phyloP scores from a whole-genome alignment of 163 green algal genomes.

The Chlorella variabilis region DNA sequence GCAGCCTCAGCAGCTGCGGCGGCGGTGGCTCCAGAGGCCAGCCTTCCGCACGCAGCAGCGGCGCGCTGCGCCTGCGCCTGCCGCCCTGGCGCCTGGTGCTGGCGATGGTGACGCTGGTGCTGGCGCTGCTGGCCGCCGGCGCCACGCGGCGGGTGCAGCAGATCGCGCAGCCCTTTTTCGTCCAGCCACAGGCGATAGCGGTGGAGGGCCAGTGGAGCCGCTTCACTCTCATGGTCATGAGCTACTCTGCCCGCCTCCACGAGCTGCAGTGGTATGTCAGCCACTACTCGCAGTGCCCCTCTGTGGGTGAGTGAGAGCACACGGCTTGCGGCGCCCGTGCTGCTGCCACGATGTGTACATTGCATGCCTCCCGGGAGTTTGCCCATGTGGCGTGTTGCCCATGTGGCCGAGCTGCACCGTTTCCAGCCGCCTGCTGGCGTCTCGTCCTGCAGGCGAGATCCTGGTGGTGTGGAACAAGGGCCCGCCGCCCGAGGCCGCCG shows the following conservation, averaged over 20 bases:
- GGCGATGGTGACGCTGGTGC: not conserved
- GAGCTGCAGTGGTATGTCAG: constrained; percentile 50
- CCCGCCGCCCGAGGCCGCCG: not conserved
- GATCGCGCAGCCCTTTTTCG: constrained; percentile 4
- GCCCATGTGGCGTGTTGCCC: no score
- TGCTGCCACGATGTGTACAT: no score
- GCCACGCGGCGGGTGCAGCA: not conserved
- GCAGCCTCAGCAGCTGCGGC: no score
- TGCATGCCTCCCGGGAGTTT: no score
- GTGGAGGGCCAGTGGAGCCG: constrained; percentile 44
- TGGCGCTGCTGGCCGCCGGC: not conserved
- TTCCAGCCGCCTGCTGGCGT: no score
- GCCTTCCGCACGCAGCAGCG: no score
- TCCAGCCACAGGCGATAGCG: constrained; percentile 2
- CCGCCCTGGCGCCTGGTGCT: not conserved
- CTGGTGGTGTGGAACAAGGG: constrained; percentile 66
- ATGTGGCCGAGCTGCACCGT: no score
- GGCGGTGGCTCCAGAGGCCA: no score
- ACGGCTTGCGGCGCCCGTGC: no score
- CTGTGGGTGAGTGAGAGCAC: constrained; percentile 36
- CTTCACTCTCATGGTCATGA: constrained; percentile 59
- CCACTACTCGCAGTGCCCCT: constrained; percentile 59
- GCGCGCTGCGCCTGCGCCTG: not conserved
- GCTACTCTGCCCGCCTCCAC: constrained; percentile 40
- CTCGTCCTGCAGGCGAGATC: constrained; percentile 44